These are phyloP conservation scores for Boeremia exigua DNA, from an alignment of 2,329 filamentous ascomycete genomes.

Conservation along the genomic window DNA sequence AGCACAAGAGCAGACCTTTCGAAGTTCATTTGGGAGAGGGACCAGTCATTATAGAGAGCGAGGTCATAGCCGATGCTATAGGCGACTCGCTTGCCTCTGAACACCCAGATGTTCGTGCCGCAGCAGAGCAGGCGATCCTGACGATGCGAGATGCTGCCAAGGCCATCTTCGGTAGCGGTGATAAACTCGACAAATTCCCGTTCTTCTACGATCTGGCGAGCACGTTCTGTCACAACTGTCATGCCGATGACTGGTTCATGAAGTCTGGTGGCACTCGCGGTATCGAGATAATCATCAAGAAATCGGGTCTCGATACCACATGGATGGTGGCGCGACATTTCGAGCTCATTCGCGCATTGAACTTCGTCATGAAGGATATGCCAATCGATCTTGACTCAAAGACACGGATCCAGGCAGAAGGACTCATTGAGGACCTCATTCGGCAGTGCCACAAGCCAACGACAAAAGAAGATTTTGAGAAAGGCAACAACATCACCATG, in stretches of 20 bases:
- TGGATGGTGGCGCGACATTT: slow-evolving; percentile 86
- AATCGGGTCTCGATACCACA: slow-evolving; percentile 79
- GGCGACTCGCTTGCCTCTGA: slow-evolving; percentile 91
- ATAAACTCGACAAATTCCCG: slow-evolving; percentile 74
- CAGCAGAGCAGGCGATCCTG: slow-evolving; percentile 78
- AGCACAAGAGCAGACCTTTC: slow-evolving; percentile 79
- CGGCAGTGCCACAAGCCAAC: slow-evolving; percentile 78
- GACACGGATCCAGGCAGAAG: slow-evolving; percentile 81
- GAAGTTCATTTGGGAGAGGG: slow-evolving; percentile 87
- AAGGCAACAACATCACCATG: slow-evolving; percentile 69
- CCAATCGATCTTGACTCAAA: slow-evolving; percentile 90
- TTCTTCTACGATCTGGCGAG: slow-evolving; percentile 86
- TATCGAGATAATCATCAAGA: slow-evolving; percentile 85
- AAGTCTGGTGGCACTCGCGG: slow-evolving; percentile 92
- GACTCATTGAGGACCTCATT: slow-evolving; percentile 80
- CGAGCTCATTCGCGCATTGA: slow-evolving; percentile 87
- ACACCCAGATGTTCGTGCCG: slow-evolving; percentile 76
- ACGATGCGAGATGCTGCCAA: slow-evolving; percentile 78
- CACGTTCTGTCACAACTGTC: slow-evolving; percentile 91
- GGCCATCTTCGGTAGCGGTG: slow-evolving; percentile 78
- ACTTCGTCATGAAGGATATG: slow-evolving; percentile 99
- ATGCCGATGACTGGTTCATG: slow-evolving; percentile 98
- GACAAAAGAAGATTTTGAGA: slow-evolving; percentile 78
- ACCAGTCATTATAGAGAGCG: slow-evolving; percentile 83
- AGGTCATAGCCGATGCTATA: slow-evolving; percentile 85